These are phyloP conservation scores for Beauveria scarabaeidicola DNA, from an alignment of 2,329 filamentous ascomycete species.

Conservation along the genomic window DNA sequence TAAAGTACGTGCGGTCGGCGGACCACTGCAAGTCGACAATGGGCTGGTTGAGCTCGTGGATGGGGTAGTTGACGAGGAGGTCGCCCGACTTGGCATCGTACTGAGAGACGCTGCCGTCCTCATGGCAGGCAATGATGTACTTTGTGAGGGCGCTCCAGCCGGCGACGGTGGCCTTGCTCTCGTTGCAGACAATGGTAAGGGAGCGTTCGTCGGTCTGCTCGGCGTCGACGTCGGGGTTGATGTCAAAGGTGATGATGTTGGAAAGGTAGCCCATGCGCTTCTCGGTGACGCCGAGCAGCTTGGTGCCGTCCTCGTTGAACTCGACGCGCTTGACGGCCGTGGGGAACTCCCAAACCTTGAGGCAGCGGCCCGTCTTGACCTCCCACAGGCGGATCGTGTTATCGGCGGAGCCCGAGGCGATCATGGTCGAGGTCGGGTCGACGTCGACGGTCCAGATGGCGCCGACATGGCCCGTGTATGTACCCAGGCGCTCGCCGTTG, in stretches of 20 bases:
- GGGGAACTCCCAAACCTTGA: slow-evolving; percentile 97
- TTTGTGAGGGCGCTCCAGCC: slow-evolving; percentile 91
- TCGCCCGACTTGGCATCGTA: slow-evolving; percentile 93
- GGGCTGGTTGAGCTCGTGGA: slow-evolving; percentile 73
- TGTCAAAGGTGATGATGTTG: slow-evolving; percentile 87
- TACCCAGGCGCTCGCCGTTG: slow-evolving; percentile 95
- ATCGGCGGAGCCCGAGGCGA: slow-evolving; percentile 93
- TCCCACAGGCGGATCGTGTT: slow-evolving; percentile 98
- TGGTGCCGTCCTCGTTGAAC: slow-evolving; percentile 88
- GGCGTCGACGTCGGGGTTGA: slow-evolving; percentile 73
- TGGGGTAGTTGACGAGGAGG: slow-evolving; percentile 67
- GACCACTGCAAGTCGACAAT: slow-evolving; percentile 96
- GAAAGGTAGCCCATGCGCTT: slow-evolving; percentile 96
- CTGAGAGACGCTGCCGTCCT: slow-evolving; percentile 85
- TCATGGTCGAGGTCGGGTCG: slow-evolving; percentile 81
- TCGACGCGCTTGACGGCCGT: slow-evolving; percentile 97
- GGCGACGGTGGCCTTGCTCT: slow-evolving; percentile 94
- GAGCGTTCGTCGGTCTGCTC: slow-evolving; percentile 77
- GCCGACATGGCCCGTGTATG: slow-evolving; percentile 94
- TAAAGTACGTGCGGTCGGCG: slow-evolving; percentile 90
- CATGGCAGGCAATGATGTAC: slow-evolving; percentile 96
- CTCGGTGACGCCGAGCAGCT: slow-evolving; percentile 90
- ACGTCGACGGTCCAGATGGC: slow-evolving; percentile 98
- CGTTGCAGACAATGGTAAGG: slow-evolving; percentile 84
- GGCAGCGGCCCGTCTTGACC: slow-evolving; percentile 79